Evolutionary conservation across 2,329 filamentous ascomycete species (phyloP), one percentile per base, ranked within the genome.

Genomic region (Colletotrichum gigasporum): DNA sequence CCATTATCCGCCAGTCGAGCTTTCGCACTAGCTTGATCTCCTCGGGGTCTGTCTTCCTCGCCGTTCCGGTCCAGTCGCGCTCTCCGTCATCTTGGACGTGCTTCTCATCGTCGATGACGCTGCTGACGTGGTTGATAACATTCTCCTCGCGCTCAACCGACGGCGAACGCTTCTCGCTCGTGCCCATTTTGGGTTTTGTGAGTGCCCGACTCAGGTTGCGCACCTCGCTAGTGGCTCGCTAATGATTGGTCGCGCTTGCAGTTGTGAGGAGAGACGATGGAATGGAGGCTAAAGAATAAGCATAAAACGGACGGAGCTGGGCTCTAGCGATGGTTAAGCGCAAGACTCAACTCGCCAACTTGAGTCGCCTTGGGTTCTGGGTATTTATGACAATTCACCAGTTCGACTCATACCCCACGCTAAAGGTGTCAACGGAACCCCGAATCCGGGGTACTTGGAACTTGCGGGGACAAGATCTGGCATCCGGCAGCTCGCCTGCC

Each of bases 1-100:
- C 78, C 78, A 81, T 81, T 54, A 81, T 80, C 59, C 77, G 73
- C 11, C 63, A 69, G 58, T 81, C 79, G 5, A 80, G 74, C 69
- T 81, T 81, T 42, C 73, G 73, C 6, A 81, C 78, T 5, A 81
- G 71, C 4, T 65, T 69, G 45, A 77, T 79, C 71, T 81, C 79
- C 20, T 73, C 70, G 0, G 77, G 76, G 34, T 81, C 76, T 3
- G 76, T 79, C 67, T 79, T 79, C 65, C 70, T 72, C 42, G 69
- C 71, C 1, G 75, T 74, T 16, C 78, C 78, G 14, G 78, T 77
- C 67, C 78, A 80, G 63, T 80, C 78, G n/a, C 70, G 58, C 16
- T 58, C 59, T 18, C 61, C 67, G 35, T 72, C 72, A n/a, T 72
- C 71, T 28, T 39, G 64, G 20, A 57, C 22, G 18, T 45, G 44